Evolutionary conservation across 768 basidiomycete species (phyloP), one percentile per base, ranked within the genome.

Genomic region (Termitomyces eurrhizus): DNA sequence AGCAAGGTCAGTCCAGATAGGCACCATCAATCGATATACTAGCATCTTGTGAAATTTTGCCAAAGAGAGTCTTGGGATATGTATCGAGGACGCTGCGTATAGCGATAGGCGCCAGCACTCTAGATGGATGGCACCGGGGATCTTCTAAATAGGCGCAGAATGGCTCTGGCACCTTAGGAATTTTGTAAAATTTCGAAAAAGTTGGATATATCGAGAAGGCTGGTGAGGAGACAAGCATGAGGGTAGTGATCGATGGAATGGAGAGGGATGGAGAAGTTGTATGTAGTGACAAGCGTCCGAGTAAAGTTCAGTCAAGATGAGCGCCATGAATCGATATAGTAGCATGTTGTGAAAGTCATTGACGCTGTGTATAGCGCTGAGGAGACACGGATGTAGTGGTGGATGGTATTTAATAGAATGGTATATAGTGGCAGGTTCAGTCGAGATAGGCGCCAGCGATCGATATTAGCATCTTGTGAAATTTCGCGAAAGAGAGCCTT

Each of bases 11-110:
- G 21, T 21, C 21, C 13, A 45, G 44, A 21, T 44, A 18, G 41
- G 41, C 41, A 18, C 41, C 7, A 29, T 2, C 29, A 29, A 29
- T 29, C 29, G 21, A 21, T 21, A 29, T 29, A 29, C 4, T 68
- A 0, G 81, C 80, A 65, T 83, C 81, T 49, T 83, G 80, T 0
- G 81, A 78, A 57, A 82, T 48, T 57, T 83, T 81, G 7, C 80
- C 73, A 16, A 83, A 67, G 3, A 81, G 58, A 0, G 78, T 78
- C 26, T 76, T 70, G 6, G 80, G 80, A 62, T 83, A 83, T 3
- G 68, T 72, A 0, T 72, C 70, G 0, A 83, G 62, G 1, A 83
- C 80, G 0, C 70, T 68, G 3, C 58, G 58, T 41, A 62, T 62
- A 11, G 64, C 64, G 32, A 21, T 1, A 21, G 21, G 21, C 21